Evolutionary conservation across 768 basidiomycete species (phyloP), one percentile per base, ranked within the genome.

Genomic region (Psilocybe azurescens): DNA sequence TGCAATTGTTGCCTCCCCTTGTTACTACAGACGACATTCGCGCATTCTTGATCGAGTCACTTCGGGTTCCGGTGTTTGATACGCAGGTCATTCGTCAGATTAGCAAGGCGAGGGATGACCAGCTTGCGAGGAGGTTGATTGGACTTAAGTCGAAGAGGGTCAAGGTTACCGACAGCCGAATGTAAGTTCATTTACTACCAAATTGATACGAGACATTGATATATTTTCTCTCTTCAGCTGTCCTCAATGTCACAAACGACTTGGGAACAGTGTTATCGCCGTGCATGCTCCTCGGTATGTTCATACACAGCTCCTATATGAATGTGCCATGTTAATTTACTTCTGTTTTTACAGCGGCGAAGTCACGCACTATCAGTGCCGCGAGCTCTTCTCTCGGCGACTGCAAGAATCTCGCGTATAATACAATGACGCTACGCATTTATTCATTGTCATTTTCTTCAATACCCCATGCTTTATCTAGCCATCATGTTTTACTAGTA

Each of bases 291-390:
- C 96, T 44, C 83, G 86, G 94, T 92, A 68, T 71, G 89, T 67
- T 24, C 32, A 32, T 8, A 52, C 58, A n/a, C n/a, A 13, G 20
- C 51, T 46, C 11, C 32, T 13, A 47, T 36, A 24, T 13, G 10
- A 30, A 33, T 30, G 28, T 36, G 6, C 11, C 4, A 6, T 52
- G n/a, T 14, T 53, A 4, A 32, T n/a, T 10, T 18, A 36, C 33
- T 53, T n/a, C 3, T 38, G 2, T 33, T 9, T 28, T 48, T 39
- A 36, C 67, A 97, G 95, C 53, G 96, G 96, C 8, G 94, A 97
- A 76, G 96, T 97, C 2, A 99, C 95, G 0, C 97, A 98, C 75
- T 95, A 96, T 73, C 93, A 97, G 64, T 99, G 96, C 72, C 89
- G 95, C 29, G 96, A 97, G 71, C 82, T 83, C 0, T 97, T 95